Percentiles rank a stretch among this genome's conserved stretches.
phyloP scores from a whole-genome alignment of 345 rosid genomes.

The Citrus sinensis region DNA sequence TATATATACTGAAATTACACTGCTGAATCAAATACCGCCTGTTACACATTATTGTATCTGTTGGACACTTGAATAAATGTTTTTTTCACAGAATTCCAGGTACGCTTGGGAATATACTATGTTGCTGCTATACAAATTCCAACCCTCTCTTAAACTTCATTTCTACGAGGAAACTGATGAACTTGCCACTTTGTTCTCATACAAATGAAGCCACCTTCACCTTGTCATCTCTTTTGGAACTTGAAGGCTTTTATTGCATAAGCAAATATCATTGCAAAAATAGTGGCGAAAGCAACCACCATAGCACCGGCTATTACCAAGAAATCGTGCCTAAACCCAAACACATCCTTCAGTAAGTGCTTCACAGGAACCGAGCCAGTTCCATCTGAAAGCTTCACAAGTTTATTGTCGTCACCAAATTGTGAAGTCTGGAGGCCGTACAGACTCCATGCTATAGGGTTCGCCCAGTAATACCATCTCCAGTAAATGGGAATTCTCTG shows the following conservation, averaged over 20 bases:
- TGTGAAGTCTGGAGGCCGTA: constrained; percentile 88
- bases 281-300: constrained; percentile 65
- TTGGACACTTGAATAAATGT: neutral
- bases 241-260: constrained; percentile 83
- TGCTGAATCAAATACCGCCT: neutral
- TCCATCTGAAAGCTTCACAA: constrained; percentile 63
- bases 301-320: constrained; percentile 61
- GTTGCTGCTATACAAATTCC: neutral
- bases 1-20: neutral
- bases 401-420: constrained; percentile 52
- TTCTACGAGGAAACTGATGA: neutral
- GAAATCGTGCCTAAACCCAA: constrained; percentile 83
- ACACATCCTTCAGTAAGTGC: constrained; percentile 44
- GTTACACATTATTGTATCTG: neutral
- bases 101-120: neutral
- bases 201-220: neutral
- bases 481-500: constrained; percentile 98
- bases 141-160: neutral
- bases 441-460: constrained; percentile 90
- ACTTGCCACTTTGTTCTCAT: neutral
- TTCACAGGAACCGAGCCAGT: constrained; percentile 41
- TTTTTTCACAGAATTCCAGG: neutral
- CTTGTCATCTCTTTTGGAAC: constrained; percentile 78
- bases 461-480: constrained; percentile 99
- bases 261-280: constrained; percentile 73